Evolutionary conservation across 768 basidiomycete genomes (phyloP).

Genomic region (Mycena chlorophos): DNA sequence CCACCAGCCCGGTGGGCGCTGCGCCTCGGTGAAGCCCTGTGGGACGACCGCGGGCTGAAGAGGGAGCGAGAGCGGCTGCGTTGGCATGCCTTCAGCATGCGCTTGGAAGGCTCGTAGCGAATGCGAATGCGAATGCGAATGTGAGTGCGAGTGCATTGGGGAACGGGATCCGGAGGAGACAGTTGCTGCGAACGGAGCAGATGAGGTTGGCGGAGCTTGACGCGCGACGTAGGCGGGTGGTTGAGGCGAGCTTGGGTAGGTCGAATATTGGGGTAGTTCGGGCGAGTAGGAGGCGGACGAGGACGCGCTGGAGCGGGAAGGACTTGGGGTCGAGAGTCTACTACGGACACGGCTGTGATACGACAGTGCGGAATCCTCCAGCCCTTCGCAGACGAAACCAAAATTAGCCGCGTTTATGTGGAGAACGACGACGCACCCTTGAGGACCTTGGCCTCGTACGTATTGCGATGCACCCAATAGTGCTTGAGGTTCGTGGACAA

Average conservation of each 20-base stretch:
- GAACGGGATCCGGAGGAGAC: not conserved
- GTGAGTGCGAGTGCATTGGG: not conserved
- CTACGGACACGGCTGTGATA: not conserved
- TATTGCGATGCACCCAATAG: not conserved
- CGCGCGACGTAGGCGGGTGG: not conserved
- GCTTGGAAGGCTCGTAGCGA: not conserved
- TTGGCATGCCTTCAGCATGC: not conserved
- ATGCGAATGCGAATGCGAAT: not conserved
- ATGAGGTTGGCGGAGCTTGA: not conserved
- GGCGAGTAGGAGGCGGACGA: not conserved
- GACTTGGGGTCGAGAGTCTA: not conserved
- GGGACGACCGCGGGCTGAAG: not conserved
- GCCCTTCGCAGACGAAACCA: not conserved
- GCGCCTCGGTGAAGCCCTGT: slow-evolving; percentile 1
- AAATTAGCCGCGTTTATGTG: not conserved
- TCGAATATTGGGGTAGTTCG: not conserved
- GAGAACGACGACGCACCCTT: not conserved
- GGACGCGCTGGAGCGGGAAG: not conserved
- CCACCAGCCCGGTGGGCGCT: not conserved
- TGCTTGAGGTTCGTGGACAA: not conserved
- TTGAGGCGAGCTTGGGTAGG: not conserved
- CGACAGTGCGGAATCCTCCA: not conserved
- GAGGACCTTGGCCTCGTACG: not conserved
- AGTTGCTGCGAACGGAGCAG: not conserved
- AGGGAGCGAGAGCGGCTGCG: slow-evolving; percentile 6